phyloP scores from a whole-genome alignment of 805 yeast genomes.

The Spathaspora gorwiae region DNA sequence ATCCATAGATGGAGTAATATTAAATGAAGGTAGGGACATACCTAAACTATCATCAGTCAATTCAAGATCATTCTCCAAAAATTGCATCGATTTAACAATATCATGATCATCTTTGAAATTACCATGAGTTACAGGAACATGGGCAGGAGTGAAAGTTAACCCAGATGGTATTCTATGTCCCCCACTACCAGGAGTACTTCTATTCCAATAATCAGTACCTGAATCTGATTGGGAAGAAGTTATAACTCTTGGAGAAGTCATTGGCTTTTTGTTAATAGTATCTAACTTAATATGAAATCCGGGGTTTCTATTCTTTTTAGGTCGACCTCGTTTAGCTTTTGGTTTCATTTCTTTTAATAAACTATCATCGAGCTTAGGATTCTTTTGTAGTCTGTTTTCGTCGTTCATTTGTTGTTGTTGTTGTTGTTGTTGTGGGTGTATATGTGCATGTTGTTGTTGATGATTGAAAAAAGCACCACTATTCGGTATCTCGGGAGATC shows the following conservation, averaged over 20 bases:
- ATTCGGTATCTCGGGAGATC: background rate
- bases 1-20: constrained; percentile 29
- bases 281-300: constrained; percentile 24
- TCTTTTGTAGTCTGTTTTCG: background rate
- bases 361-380: background rate
- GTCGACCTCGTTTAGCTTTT: constrained; percentile 7
- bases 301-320: constrained; percentile 15
- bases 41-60: constrained; percentile 1
- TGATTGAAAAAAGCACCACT: background rate
- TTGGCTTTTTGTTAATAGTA: constrained; percentile 10
- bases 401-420: background rate
- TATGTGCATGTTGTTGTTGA: background rate
- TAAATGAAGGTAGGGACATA: constrained; percentile 6
- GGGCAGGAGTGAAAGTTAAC: constrained; percentile 1
- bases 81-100: background rate
- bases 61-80: constrained; percentile 4
- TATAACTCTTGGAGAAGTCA: constrained; percentile 1
- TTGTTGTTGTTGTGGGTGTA: background rate
- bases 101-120: constrained; percentile 1
- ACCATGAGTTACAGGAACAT: too few species aligned
- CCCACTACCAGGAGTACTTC: background rate
- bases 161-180: constrained; percentile 1
- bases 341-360: constrained; percentile 1
- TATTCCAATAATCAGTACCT: constrained; percentile 11
- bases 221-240: constrained; percentile 17